Percentiles rank a stretch among this genome's conserved stretches.
These are phyloP conservation scores for Castanea mollissima DNA, from an alignment of 306 rosid species.

Conservation along the genomic window DNA sequence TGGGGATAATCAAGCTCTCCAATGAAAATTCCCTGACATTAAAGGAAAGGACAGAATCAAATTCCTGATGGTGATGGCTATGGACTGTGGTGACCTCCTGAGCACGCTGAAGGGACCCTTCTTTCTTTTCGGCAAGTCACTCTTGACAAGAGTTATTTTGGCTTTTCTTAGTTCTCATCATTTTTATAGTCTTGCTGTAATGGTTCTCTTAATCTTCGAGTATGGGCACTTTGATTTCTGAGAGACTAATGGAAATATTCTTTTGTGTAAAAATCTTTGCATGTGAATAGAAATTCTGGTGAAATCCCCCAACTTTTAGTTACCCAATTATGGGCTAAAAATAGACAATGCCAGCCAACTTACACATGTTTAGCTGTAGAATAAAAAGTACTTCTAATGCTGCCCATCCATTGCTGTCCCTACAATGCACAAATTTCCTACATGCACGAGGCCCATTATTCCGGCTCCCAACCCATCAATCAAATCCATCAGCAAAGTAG, in stretches of 20 bases:
- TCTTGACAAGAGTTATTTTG: conserved; percentile 34
- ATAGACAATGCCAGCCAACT: conserved; percentile 32
- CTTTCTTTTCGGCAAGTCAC: conserved; percentile 29
- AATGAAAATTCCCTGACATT: conserved; percentile 35
- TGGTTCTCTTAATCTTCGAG: not conserved
- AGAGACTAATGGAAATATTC: not conserved
- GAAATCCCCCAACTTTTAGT: conserved; percentile 5
- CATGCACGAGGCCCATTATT: conserved; percentile 52
- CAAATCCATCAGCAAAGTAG: conserved; percentile 42
- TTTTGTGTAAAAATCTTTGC: conserved; percentile 2
- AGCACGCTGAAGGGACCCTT: conserved; percentile 24
- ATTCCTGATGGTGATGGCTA: conserved; percentile 40
- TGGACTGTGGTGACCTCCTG: conserved; percentile 15
- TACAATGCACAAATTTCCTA: conserved; percentile 50
- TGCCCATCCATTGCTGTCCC: conserved; percentile 81
- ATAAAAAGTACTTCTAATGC: conserved; percentile 43
- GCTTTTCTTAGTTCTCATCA: conserved; percentile 3
- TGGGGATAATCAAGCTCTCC: conserved; percentile 20
- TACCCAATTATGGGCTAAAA: conserved; percentile 27
- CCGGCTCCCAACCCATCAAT: conserved; percentile 64
- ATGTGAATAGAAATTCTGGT: too few relatives aligned
- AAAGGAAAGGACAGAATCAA: conserved; percentile 51
- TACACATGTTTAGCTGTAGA: conserved; percentile 52
- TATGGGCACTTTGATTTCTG: not conserved
- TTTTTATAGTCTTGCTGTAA: not conserved